These are phyloP conservation scores for Ganoderma lingzhi DNA, from an alignment of 1,284 basidiomycete genomes.

Conservation along the genomic window DNA sequence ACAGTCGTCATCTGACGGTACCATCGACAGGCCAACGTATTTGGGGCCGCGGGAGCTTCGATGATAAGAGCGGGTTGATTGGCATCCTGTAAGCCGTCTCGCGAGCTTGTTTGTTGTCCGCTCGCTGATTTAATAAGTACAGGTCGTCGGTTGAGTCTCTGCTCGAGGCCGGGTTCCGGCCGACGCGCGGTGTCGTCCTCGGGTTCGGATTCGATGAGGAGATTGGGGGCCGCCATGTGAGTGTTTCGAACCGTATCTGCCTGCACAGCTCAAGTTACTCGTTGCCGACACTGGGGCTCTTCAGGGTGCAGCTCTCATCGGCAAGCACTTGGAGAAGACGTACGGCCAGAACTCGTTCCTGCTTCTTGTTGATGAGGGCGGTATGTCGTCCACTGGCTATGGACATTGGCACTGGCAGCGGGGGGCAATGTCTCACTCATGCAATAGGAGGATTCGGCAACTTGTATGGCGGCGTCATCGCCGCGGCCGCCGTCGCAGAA, in stretches of 20 bases:
- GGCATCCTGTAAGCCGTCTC: constrained; percentile 54
- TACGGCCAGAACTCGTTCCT: constrained; percentile 64
- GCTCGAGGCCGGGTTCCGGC: constrained; percentile 59
- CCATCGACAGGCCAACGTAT: constrained; percentile 51
- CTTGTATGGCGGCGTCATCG: constrained; percentile 49
- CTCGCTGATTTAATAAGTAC: background rate
- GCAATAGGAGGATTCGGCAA: constrained; percentile 45
- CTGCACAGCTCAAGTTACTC: no score
- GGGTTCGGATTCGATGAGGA: constrained; percentile 82
- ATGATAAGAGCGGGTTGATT: constrained; percentile 71
- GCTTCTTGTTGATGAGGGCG: constrained; percentile 62
- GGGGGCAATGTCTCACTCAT: background rate
- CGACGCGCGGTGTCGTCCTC: constrained; percentile 62
- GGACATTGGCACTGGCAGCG: no score
- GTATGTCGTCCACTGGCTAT: constrained; percentile 36
- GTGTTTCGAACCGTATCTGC: constrained; percentile 16
- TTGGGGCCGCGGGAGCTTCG: constrained; percentile 72
- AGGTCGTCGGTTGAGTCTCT: constrained; percentile 63
- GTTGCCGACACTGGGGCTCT: constrained; percentile 4
- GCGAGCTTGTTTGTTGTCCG: background rate
- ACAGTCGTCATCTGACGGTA: background rate
- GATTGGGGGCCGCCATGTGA: constrained; percentile 55
- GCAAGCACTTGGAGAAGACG: constrained; percentile 52
- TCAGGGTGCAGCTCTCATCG: constrained; percentile 59
- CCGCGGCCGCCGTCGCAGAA: constrained; percentile 64